These are phyloP conservation scores for Danielozyma ontarioensis DNA, from an alignment of 805 yeast species.

Conservation along the genomic window DNA sequence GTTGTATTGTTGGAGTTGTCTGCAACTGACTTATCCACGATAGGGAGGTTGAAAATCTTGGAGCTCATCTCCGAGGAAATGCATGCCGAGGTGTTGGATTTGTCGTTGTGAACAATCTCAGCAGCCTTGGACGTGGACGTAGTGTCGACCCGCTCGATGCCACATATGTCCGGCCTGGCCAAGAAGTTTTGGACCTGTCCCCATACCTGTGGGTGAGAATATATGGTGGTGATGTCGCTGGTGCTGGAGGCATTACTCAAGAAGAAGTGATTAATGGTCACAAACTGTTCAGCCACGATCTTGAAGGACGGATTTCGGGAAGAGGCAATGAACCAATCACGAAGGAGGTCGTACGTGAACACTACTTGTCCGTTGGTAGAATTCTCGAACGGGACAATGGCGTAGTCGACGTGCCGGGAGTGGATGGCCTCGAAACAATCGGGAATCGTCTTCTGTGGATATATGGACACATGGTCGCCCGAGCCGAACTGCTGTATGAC, in stretches of 20 bases:
- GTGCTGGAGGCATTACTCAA: constrained; percentile 44
- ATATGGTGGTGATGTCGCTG: constrained; percentile 48
- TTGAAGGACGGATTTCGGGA: constrained; percentile 34
- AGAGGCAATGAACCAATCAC: constrained; percentile 56
- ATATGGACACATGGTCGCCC: constrained; percentile 18
- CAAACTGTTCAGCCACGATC: constrained; percentile 76
- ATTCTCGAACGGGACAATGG: constrained; percentile 88
- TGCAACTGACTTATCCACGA: constrained; percentile 55
- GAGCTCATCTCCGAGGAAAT: constrained; percentile 72
- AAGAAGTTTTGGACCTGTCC: constrained; percentile 75
- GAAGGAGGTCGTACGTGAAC: constrained; percentile 72
- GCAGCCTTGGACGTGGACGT: constrained; percentile 87
- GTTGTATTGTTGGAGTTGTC: constrained; percentile 78
- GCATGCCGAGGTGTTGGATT: constrained; percentile 49
- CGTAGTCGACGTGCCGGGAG: constrained; percentile 47
- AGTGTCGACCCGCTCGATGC: constrained; percentile 54
- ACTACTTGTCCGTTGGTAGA: constrained; percentile 94
- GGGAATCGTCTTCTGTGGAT: constrained; percentile 40
- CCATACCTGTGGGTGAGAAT: constrained; percentile 98
- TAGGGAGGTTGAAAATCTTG: constrained; percentile 50
- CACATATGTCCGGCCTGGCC: constrained; percentile 18
- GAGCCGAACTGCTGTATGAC: constrained; percentile 48
- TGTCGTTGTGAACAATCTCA: constrained; percentile 41
- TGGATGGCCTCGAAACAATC: constrained; percentile 61
- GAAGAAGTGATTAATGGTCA: constrained; percentile 75